phyloP scores from a whole-genome alignment of 2,329 filamentous ascomycete species.

The Kalaharituber pfeilii region DNA sequence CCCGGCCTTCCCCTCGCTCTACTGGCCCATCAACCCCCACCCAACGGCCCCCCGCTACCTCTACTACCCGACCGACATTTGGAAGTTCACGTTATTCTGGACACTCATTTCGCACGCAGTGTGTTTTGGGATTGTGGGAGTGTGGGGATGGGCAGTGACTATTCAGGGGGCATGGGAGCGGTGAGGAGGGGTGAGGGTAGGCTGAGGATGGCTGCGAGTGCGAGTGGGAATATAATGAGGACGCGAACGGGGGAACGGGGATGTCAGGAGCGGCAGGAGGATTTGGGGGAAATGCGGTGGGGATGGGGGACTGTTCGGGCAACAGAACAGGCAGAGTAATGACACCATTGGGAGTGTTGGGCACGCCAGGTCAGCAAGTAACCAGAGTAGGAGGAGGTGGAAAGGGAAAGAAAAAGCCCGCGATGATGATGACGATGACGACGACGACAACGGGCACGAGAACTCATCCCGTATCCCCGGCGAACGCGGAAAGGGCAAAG shows the following conservation, averaged over 20 bases:
- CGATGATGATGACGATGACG: no score
- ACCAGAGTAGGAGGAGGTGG: no score
- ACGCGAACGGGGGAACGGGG: neutral
- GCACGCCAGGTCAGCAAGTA: no score
- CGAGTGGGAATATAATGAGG: no score
- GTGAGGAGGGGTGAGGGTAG: slow-evolving; percentile 32
- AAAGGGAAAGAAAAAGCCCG: no score
- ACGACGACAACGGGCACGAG: no score
- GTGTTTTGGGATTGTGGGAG: slow-evolving; percentile 55
- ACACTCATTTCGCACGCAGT: slow-evolving; percentile 61
- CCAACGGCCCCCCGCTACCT: slow-evolving; percentile 45
- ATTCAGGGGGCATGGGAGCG: slow-evolving; percentile 30
- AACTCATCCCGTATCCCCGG: no score
- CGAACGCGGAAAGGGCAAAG: no score
- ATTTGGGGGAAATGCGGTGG: no score
- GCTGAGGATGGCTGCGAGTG: slow-evolving; percentile 31
- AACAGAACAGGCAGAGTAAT: no score
- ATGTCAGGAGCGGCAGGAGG: neutral
- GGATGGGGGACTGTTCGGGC: no score
- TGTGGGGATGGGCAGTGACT: slow-evolving; percentile 57
- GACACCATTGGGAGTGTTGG: no score
- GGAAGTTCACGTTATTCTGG: slow-evolving; percentile 77
- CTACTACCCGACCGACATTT: slow-evolving; percentile 59
- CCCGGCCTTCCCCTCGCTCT: slow-evolving; percentile 65
- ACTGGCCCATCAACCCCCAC: slow-evolving; percentile 47